Evolutionary conservation across 495 filamentous ascomycete genomes (phyloP).

Genomic region (Penicillium simplicissimum): DNA sequence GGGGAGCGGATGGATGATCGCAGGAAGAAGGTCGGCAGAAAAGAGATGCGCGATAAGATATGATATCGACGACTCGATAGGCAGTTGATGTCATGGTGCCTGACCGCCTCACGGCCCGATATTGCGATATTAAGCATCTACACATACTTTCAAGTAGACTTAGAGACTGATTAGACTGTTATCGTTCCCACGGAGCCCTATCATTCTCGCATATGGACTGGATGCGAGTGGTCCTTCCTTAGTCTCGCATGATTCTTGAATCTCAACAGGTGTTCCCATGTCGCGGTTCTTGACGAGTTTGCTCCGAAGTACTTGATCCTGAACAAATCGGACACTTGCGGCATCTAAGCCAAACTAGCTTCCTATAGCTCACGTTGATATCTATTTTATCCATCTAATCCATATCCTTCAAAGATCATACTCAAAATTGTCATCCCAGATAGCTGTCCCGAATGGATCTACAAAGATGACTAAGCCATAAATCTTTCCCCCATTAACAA

Average conservation of each 20-base stretch:
- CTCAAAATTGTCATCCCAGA: too few relatives aligned
- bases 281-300: too few relatives aligned
- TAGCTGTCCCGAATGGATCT: neutral
- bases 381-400: too few relatives aligned
- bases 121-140: neutral
- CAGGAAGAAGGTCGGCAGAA: constrained; percentile 1
- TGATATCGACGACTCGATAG: neutral
- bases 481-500: neutral
- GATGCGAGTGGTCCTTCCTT: too few relatives aligned
- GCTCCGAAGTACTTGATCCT: too few relatives aligned
- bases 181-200: neutral
- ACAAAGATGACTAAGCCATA: constrained; percentile 11
- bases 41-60: constrained; percentile 1
- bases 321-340: too few relatives aligned
- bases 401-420: too few relatives aligned
- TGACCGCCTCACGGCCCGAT: neutral
- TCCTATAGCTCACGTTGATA: too few relatives aligned
- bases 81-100: constrained; percentile 1
- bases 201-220: too few relatives aligned
- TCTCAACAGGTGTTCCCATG: too few relatives aligned
- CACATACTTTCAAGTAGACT: neutral
- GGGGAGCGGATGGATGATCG: neutral
- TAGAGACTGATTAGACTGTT: neutral
- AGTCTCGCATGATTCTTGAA: too few relatives aligned
- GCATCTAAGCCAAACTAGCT: too few relatives aligned